Evolutionary conservation across 495 filamentous ascomycete genomes (phyloP).

Genomic region (Monascus purpureus): DNA sequence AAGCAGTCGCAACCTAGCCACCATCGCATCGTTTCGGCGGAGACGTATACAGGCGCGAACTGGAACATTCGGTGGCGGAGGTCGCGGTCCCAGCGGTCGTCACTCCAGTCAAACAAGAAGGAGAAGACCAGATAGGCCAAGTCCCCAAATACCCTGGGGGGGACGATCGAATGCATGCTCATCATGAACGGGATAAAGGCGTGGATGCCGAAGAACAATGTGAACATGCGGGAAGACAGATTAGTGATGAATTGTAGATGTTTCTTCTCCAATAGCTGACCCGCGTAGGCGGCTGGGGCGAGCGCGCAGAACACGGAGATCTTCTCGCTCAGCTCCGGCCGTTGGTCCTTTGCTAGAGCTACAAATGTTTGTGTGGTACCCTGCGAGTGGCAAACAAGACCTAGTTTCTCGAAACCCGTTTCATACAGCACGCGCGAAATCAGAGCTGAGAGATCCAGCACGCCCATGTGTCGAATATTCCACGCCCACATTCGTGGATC

Average conservation of each 20-base stretch:
- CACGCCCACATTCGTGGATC: constrained; percentile 96
- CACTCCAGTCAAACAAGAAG: constrained; percentile 84
- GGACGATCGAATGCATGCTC: constrained; percentile 55
- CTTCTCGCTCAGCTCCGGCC: constrained; percentile 71
- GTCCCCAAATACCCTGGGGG: constrained; percentile 58
- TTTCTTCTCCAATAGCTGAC: constrained; percentile 69
- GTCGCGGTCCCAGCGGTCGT: constrained; percentile 71
- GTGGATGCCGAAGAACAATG: constrained; percentile 81
- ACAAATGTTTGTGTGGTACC: constrained; percentile 86
- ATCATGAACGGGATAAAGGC: constrained; percentile 95
- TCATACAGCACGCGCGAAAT: constrained; percentile 68
- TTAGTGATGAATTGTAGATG: constrained; percentile 89
- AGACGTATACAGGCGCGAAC: constrained; percentile 83
- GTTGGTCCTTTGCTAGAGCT: constrained; percentile 81
- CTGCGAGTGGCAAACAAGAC: constrained; percentile 78
- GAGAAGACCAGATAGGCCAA: constrained; percentile 84
- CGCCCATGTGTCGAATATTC: constrained; percentile 92
- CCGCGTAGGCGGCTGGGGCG: constrained; percentile 84
- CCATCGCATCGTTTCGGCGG: constrained; percentile 86
- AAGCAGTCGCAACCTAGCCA: constrained; percentile 90
- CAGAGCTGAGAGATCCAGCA: constrained; percentile 81
- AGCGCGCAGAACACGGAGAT: constrained; percentile 89
- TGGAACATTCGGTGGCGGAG: constrained; percentile 77
- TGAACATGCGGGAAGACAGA: constrained; percentile 63
- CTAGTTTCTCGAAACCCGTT: constrained; percentile 73